Evolutionary conservation across 2,329 filamentous ascomycete species (phyloP), one percentile per base, ranked within the genome.

Genomic region (Colletotrichum sp.): DNA sequence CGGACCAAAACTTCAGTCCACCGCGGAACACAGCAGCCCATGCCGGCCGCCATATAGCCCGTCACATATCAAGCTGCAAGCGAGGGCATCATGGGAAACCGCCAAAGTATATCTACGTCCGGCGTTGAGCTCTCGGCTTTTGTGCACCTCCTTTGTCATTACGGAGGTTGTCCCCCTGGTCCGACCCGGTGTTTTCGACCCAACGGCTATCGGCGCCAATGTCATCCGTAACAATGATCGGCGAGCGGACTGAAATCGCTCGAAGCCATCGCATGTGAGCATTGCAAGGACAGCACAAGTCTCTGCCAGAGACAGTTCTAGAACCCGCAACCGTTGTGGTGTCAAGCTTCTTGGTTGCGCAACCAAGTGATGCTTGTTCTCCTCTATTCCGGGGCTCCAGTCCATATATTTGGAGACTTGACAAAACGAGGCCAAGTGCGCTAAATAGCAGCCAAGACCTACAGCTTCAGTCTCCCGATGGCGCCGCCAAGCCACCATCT

Each of bases 391-490:
- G 3, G 24, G 18, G 28, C 28, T 10, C 10, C 59, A n/a, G 59
- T 18, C n/a, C 52, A 44, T 49, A 12, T 55, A 44, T n/a, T 18
- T n/a, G n/a, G 59, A 71, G 60, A 75, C 72, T 65, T 16, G 68
- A 71, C 34, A 57, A 75, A 72, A 67, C 72, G 28, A 30, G 24
- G 72, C 72, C 72, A 67, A 67, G 72, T 49, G 26, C 44, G 28
- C 32, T 30, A 39, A 55, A 8, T 9, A 39, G 8, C 24, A 32
- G 55, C 52, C 72, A 72, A 67, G 62, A 39, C 28, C 55, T 30
- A 49, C 49, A 62, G 13, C 62, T 72, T 44, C 26, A 28, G 13
- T 59, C 12, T 49, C 18, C 21, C 49, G 36, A 68, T 21, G 32
- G 30, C 60, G 24, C 28, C n/a, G 55, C 55, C 69, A 67, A 64